Percentiles rank a stretch among this genome's conserved stretches.
Conservation (phyloP, 1,284 basidiomycete species). For the Anthracocystis walkeri region DNA sequence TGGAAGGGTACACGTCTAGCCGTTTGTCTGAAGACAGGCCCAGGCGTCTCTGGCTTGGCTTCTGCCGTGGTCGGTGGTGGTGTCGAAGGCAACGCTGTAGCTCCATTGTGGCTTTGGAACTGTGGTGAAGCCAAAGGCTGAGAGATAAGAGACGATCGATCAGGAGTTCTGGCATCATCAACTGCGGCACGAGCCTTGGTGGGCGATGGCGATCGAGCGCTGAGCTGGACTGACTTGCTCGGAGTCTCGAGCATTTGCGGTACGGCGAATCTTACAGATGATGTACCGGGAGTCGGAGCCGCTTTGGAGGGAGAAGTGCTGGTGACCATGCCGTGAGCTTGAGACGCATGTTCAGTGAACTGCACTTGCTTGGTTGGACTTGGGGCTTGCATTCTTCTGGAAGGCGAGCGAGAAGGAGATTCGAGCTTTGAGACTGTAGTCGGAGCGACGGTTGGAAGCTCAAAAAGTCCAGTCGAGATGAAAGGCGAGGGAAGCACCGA, state of each 20-base stretch:
- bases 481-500: conserved; percentile 30
- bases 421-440: neutral
- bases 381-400: conserved; percentile 6
- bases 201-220: conserved; percentile 11
- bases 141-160: neutral
- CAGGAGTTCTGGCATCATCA: neutral
- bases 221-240: neutral
- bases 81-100: conserved; percentile 7
- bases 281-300: conserved; percentile 10
- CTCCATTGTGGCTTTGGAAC: neutral
- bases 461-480: conserved; percentile 12
- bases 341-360: neutral
- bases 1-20: conserved; percentile 46
- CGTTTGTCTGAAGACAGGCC: conserved; percentile 43
- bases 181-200: neutral
- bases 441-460: neutral
- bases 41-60: conserved; percentile 27
- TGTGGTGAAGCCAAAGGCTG: conserved; percentile 9
- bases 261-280: conserved; percentile 25
- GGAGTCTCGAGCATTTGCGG: conserved; percentile 8
- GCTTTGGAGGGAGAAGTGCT: conserved; percentile 7
- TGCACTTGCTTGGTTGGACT: conserved; percentile 7
- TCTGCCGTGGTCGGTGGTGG: conserved; percentile 2
- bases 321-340: neutral
- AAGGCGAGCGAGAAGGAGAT: conserved; percentile 15